Percentiles rank a stretch among this genome's conserved stretches.
Evolutionary conservation across 2,329 filamentous ascomycete genomes (phyloP).

Genomic region (Periconia sp.): DNA sequence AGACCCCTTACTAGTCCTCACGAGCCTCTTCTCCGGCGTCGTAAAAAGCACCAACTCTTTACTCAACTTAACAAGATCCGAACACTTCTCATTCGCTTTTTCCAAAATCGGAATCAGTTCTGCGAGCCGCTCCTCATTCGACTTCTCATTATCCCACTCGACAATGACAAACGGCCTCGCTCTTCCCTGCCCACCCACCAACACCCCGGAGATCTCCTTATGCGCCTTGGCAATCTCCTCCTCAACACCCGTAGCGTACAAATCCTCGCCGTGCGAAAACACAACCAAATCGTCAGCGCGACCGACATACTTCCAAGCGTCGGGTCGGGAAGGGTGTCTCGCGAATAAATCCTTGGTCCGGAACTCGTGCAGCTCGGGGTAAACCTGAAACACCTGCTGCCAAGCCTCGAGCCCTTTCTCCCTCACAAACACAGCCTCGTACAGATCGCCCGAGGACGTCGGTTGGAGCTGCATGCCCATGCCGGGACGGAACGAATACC

Average conservation of each 20-base stretch:
- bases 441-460: not conserved
- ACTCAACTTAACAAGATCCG: slow-evolving; percentile 6
- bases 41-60: slow-evolving; percentile 1
- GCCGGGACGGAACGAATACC: slow-evolving; percentile 9
- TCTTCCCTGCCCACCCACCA: slow-evolving; percentile 11
- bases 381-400: slow-evolving; percentile 26
- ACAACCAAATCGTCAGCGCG: slow-evolving; percentile 53
- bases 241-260: slow-evolving; percentile 20
- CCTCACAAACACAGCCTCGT: slow-evolving; percentile 13
- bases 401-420: slow-evolving; percentile 7
- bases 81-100: slow-evolving; percentile 7
- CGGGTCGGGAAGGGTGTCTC: not conserved
- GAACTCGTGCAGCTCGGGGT: slow-evolving; percentile 21
- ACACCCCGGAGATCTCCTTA: not conserved
- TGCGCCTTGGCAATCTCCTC: slow-evolving; percentile 4
- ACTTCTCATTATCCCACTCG: slow-evolving; percentile 3
- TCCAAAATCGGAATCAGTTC: slow-evolving; percentile 4
- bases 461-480: slow-evolving; percentile 14
- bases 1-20: slow-evolving; percentile 7
- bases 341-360: slow-evolving; percentile 26
- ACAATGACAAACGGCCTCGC: slow-evolving; percentile 9
- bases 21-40: slow-evolving; percentile 1
- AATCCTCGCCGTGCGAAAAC: slow-evolving; percentile 55
- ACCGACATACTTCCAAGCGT: slow-evolving; percentile 14
- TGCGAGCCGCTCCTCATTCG: not conserved